These are phyloP conservation scores for Lodderomyces oxycetoniae DNA, from an alignment of 1,139 yeast species.

Conservation along the genomic window DNA sequence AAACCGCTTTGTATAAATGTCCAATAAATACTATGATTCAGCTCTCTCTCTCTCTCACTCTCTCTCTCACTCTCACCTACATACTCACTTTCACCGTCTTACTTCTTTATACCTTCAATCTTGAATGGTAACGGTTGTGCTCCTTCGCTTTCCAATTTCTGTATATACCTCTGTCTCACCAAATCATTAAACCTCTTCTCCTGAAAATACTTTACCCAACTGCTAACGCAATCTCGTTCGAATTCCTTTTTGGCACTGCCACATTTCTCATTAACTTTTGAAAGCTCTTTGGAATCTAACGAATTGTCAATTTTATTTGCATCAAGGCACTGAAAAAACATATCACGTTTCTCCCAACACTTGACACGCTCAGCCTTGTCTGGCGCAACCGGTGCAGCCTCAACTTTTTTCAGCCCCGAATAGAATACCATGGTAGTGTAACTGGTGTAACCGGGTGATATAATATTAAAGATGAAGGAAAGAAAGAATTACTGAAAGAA, in stretches of 20 bases:
- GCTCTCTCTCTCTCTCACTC: no score
- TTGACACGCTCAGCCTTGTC: slow-evolving; percentile 35
- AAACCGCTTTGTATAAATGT: slow-evolving; percentile 34
- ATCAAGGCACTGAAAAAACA: slow-evolving; percentile 38
- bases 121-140: slow-evolving; percentile 47
- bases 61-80: no score
- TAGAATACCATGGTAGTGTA: slow-evolving; percentile 1
- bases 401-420: slow-evolving; percentile 18
- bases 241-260: slow-evolving; percentile 33
- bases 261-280: slow-evolving; percentile 32
- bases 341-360: slow-evolving; percentile 46
- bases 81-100: no score
- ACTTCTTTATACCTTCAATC: slow-evolving; percentile 20
- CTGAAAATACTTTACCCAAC: slow-evolving; percentile 46
- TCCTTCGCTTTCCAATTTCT: slow-evolving; percentile 43
- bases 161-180: slow-evolving; percentile 38
- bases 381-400: slow-evolving; percentile 36
- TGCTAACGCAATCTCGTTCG: slow-evolving; percentile 39
- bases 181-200: slow-evolving; percentile 44
- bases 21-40: no score
- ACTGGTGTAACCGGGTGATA: background rate
- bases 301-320: slow-evolving; percentile 42
- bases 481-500: no score
- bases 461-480: background rate
- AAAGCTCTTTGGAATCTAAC: slow-evolving; percentile 33